Evolutionary conservation across 139 green algal species (phyloP).

Genomic region (Volvox reticuliferus): DNA sequence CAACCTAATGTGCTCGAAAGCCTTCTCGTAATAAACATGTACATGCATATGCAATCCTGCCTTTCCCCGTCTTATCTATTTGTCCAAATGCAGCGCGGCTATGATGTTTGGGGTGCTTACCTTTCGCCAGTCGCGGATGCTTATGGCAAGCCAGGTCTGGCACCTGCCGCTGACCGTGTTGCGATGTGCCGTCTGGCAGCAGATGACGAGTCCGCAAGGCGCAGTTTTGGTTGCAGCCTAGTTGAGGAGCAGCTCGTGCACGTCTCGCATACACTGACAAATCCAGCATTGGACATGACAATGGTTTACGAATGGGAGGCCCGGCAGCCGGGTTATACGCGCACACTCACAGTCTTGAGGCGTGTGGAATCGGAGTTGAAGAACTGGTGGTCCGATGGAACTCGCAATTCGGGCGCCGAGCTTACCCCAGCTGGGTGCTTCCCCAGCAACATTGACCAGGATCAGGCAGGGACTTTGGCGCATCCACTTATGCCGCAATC

Average conservation of each 20-base stretch:
- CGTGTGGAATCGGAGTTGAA: slow-evolving; percentile 50
- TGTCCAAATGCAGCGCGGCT: slow-evolving; percentile 56
- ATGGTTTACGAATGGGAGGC: slow-evolving; percentile 90
- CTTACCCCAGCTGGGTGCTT: no score
- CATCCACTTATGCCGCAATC: no score
- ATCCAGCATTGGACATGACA: slow-evolving; percentile 48
- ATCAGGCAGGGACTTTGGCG: no score
- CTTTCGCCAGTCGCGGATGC: slow-evolving; percentile 86
- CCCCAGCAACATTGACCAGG: no score
- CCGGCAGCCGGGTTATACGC: slow-evolving; percentile 73
- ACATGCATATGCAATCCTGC: no score
- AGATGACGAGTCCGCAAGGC: neutral
- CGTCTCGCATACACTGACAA: neutral
- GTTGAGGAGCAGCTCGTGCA: neutral
- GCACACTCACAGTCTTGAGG: slow-evolving; percentile 78
- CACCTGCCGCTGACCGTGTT: slow-evolving; percentile 70
- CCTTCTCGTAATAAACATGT: no score
- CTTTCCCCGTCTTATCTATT: no score
- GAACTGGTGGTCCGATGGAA: slow-evolving; percentile 15
- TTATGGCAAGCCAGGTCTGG: slow-evolving; percentile 84
- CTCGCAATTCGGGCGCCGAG: no score
- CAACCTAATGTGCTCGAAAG: no score
- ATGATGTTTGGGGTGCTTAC: slow-evolving; percentile 83
- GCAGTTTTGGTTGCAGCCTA: neutral
- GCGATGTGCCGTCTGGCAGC: slow-evolving; percentile 78